phyloP scores from a whole-genome alignment of 2,329 filamentous ascomycete genomes.

The Stenocarpella maydis region DNA sequence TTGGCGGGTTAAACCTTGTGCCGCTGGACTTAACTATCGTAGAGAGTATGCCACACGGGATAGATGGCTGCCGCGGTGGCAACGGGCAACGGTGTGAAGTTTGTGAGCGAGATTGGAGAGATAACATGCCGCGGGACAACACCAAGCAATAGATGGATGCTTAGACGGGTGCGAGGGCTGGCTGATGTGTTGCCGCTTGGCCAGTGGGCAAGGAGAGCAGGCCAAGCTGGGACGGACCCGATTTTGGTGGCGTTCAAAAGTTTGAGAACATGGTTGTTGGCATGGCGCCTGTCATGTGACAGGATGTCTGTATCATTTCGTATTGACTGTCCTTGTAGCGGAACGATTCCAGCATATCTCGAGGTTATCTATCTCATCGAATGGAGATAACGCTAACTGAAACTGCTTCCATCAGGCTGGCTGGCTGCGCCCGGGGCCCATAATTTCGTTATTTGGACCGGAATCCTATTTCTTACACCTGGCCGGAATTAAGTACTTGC shows the following conservation, averaged over 20 bases:
- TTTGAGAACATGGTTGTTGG: not conserved
- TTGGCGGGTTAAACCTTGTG: not conserved
- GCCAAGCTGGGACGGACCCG: not conserved
- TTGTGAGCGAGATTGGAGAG: not conserved
- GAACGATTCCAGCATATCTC: too few relatives aligned
- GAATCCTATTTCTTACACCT: constrained; percentile 24
- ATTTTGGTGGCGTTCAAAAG: not conserved
- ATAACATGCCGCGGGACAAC: not conserved
- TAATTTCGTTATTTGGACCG: not conserved
- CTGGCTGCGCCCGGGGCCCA: not conserved
- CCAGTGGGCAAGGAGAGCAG: not conserved
- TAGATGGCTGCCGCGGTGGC: not conserved
- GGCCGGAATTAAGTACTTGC: constrained; percentile 35
- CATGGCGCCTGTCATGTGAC: not conserved
- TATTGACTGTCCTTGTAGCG: too few relatives aligned
- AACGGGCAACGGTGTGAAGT: not conserved
- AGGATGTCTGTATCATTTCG: too few relatives aligned
- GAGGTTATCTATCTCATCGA: too few relatives aligned
- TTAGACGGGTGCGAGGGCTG: not conserved
- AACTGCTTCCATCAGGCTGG: not conserved
- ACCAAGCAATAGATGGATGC: not conserved
- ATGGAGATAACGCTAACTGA: not conserved
- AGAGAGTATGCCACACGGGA: not conserved
- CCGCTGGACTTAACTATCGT: not conserved
- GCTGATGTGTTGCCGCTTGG: not conserved